Base-by-base conservation (phyloP, 495 filamentous ascomycete species). In the Apodospora peruviana region DNA sequence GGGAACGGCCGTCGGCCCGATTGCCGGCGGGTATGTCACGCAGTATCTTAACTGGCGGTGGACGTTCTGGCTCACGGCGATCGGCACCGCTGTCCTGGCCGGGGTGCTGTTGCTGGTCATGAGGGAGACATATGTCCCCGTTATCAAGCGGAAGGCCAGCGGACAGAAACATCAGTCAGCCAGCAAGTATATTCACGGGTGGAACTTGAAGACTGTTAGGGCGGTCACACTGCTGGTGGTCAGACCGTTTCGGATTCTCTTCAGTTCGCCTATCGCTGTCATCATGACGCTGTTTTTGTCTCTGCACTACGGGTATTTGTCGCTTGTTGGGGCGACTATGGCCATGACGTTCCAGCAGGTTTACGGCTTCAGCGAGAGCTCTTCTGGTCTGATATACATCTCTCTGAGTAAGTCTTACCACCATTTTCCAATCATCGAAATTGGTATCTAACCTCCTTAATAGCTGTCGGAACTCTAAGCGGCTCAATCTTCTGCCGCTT, bases 301-400 rank as follows among this genome's bases (percentile, higher is more conserved):
- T 19, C 77, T 89, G 48, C 70, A 82, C 9, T 91, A 90, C 58
- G 83, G 85, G 10, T 83, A 83, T 35, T 64, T 90, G 17, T 91
- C 90, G 63, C 79, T 91, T 54, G 72, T 90, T 38, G 86, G 87
- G 67, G 83, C 80, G 17, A 79, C 78, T 14, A 78, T 86, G 58
- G 78, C 82, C 1, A 55, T 63, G 17, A 76, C 86, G 25, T 87
- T 83, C 40, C 47, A 29, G 10, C 53, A 65, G 16, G 64, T 70
- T 0, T 85, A 86, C 59, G 53, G 60, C 42, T 76, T 69, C 42
- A 46, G 54, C 10, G 53, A 62, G 0, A 54, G 58, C 24, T 58
- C 59, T 5, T 64, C 63, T 2, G 72, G 72, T 1, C n/a, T n/a
- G n/a, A n/a, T n/a, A n/a, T n/a, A n/a, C n/a, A n/a, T n/a, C n/a